phyloP scores from a whole-genome alignment of 83 land plant species.

The Diphasiastrum complanatum region DNA sequence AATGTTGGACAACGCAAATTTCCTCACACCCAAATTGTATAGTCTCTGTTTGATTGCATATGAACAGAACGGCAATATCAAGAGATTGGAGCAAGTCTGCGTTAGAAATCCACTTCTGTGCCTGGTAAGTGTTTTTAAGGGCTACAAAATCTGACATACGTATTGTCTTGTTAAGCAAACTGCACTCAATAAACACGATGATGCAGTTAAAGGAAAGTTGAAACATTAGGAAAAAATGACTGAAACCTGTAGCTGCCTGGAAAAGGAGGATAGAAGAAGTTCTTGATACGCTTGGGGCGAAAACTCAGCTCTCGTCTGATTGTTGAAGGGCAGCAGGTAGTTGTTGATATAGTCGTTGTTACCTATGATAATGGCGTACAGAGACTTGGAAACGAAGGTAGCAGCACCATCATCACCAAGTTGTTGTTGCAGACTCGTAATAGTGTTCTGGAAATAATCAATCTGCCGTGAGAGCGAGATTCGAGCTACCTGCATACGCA shows the following conservation, averaged over 20 bases:
- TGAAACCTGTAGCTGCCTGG: conserved; percentile 6
- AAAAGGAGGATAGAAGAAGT: background rate
- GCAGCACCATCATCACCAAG: background rate
- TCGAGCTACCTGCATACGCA: conserved; percentile 3
- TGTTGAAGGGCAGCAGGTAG: conserved; percentile 13
- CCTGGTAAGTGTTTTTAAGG: too few relatives aligned
- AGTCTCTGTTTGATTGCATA: background rate
- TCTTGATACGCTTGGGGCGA: background rate
- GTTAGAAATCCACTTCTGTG: too few relatives aligned
- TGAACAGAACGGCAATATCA: background rate
- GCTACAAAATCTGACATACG: too few relatives aligned
- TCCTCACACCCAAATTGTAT: background rate
- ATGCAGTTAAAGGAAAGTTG: background rate
- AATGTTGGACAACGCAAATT: background rate
- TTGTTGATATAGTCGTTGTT: conserved; percentile 19
- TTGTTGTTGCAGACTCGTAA: background rate
- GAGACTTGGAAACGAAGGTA: background rate
- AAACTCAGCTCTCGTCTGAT: too few relatives aligned
- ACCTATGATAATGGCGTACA: conserved; percentile 6
- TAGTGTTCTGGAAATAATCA: background rate
- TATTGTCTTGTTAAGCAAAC: too few relatives aligned
- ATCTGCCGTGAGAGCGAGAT: conserved; percentile 9
- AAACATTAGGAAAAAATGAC: background rate
- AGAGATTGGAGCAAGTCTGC: too few relatives aligned
- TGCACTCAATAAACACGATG: too few relatives aligned